A percentile compares a stretch with the other conserved stretches of the same genome.
These are phyloP conservation scores for Neopestalotiopsis sp. DNA, from an alignment of 2,329 filamentous ascomycete species.

Conservation along the genomic window DNA sequence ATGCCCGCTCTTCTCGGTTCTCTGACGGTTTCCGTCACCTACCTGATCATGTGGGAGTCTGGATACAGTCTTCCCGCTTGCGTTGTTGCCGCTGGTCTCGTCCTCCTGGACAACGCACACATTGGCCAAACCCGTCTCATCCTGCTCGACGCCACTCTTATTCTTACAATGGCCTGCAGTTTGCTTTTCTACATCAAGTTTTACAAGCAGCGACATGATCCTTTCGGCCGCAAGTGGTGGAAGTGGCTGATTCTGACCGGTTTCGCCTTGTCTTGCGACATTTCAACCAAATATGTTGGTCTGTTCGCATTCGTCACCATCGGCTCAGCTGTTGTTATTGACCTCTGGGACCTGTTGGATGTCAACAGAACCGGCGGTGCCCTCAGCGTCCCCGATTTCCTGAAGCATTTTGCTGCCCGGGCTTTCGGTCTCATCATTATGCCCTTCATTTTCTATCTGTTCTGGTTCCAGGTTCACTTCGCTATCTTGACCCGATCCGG, in stretches of 20 bases:
- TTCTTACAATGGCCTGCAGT: conserved; percentile 95
- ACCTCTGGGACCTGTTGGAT: conserved; percentile 93
- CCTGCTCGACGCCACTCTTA: conserved; percentile 89
- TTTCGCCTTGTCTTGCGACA: conserved; percentile 93
- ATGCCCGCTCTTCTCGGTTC: conserved; percentile 91
- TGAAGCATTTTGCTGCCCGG: conserved; percentile 88
- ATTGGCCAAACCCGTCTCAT: conserved; percentile 96
- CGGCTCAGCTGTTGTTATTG: conserved; percentile 89
- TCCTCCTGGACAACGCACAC: conserved; percentile 97
- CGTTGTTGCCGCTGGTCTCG: conserved; percentile 80
- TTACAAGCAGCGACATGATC: conserved; percentile 89
- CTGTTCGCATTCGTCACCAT: conserved; percentile 97
- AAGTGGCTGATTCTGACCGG: conserved; percentile 98
- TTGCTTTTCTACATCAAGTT: conserved; percentile 95
- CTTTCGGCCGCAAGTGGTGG: conserved; percentile 98
- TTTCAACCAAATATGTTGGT: conserved; percentile 98
- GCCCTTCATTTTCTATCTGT: conserved; percentile 96
- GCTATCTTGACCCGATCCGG: conserved; percentile 85
- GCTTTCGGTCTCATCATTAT: conserved; percentile 85
- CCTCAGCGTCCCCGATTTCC: conserved; percentile 79
- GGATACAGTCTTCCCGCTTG: conserved; percentile 95
- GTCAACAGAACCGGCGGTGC: conserved; percentile 83
- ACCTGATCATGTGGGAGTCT: conserved; percentile 99
- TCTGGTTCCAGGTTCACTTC: conserved; percentile 99
- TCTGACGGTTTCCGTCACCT: conserved; percentile 90